Base-by-base conservation (phyloP, 2,329 filamentous ascomycete species). In the Talaromyces sp. region DNA sequence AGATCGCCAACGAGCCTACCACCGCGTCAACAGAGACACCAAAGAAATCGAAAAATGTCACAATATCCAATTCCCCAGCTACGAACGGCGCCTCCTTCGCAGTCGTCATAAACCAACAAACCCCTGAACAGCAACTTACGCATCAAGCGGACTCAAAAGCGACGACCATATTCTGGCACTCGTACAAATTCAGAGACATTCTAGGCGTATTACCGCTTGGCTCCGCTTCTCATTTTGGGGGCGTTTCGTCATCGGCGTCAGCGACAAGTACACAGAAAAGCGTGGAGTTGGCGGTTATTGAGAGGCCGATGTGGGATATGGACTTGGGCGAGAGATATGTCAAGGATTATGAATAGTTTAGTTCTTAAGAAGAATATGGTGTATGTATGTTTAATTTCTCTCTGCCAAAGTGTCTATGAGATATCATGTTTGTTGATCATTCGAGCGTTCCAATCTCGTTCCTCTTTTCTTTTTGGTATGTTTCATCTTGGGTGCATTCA, bases 111-210 rank as follows among this genome's bases (percentile, higher is more conserved):
- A 59, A 59, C 16, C 22, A 59, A 8, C 56, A 11, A 45, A 59
- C 45, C 19, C 56, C 35, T 3, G 16, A 39, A 41, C 31, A 31
- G 43, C 35, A 35, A 27, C 19, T 19, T 19, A 24, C 22, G 14
- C 22, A 24, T 14, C 27, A 54, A 39, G 33, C 39, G 54, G 33
- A 39, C 6, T 22, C 52, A n/a, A 37, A 37, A 56, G n/a, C 41
- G 33, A 33, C 45, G 7, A 37, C 62, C 3, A 60, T 66, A 45
- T 66, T 63, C 31, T 98, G 93, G 92, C 87, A 89, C 74, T 96
- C 93, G 5, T 93, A 90, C 83, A 96, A 96, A 78, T 99, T 98
- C 79, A 86, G 93, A 66, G 91, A 93, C n/a, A 93, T 99, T 70
- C 82, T 99, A 67, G 95, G 93, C 5, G 84, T 90, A 52, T 83